Evolutionary conservation across 2,329 filamentous ascomycete species (phyloP), one percentile per base, ranked within the genome.

Genomic region (Phialophora chinensis): DNA sequence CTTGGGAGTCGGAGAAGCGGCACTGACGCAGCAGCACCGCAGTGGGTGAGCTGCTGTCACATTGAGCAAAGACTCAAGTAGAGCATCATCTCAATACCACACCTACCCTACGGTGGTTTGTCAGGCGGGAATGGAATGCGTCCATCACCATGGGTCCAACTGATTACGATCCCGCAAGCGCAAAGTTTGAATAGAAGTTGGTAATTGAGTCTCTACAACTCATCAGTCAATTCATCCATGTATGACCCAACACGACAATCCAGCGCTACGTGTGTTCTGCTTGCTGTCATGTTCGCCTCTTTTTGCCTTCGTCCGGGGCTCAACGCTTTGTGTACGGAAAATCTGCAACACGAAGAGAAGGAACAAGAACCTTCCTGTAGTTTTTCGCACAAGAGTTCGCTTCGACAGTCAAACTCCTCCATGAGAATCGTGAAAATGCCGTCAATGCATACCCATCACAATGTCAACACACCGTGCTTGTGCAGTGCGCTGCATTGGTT

Each of bases 371-470:
- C 35, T 55, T 54, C 60, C 64, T 60, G 23, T 54, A 27, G 44
- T 25, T 33, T 53, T 53, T 53, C 25, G 59, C 59, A 61, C 29
- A 54, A 35, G 59, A 61, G 59, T 55, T 35, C 52, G n/a, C 44
- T 38, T 61, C 4, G 33, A 11, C 27, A 60, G 49, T 42, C 47
- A 65, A 66, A 50, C 42, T 65, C 65, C 65, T 60, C 64, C 67
- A 59, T 65, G 62, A 66, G 64, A 69, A 69, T 69, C 67, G 60
- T 67, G 33, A 69, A 66, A 54, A 61, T 35, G 50, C 60, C 56
- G 38, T 63, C 57, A 38, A 25, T 54, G 59, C 61, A 59, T 62
- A 53, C 60, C 62, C 50, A 56, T 61, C 57, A 60, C 57, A 50
- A 50, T 49, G 57, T 27, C 27, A n/a, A n/a, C 42, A n/a, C 29